These are phyloP conservation scores for Yarrowia sp. DNA, from an alignment of 805 yeast genomes.

Conservation along the genomic window DNA sequence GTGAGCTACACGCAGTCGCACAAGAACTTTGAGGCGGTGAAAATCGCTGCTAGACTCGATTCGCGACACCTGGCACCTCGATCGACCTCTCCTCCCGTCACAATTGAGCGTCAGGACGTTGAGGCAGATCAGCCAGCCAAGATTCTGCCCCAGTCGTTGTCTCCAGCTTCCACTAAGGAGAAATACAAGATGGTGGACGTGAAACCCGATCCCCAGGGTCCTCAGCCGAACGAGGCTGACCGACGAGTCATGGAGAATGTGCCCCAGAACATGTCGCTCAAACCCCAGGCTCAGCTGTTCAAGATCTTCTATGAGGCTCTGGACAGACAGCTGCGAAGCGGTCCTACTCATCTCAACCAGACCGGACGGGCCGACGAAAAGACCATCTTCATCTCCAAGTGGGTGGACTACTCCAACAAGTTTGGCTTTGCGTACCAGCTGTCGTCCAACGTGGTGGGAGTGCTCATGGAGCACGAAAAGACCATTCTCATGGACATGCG, in stretches of 20 bases:
- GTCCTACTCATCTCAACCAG: not conserved
- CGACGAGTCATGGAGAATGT: conserved; percentile 30
- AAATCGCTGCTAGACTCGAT: conserved; percentile 65
- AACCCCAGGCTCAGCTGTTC: conserved; percentile 14
- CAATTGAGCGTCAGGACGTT: conserved; percentile 48
- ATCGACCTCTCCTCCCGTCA: conserved; percentile 40
- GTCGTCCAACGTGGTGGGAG: conserved; percentile 89
- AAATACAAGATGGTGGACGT: conserved; percentile 66
- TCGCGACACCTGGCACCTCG: conserved; percentile 18
- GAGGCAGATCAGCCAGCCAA: conserved; percentile 54
- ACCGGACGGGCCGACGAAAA: conserved; percentile 5
- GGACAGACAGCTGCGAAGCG: conserved; percentile 16
- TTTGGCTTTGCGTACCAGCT: conserved; percentile 95
- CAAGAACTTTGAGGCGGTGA: conserved; percentile 69
- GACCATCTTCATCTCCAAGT: conserved; percentile 73
- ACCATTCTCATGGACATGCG: conserved; percentile 72
- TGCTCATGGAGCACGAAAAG: conserved; percentile 82
- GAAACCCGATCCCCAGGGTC: conserved; percentile 27
- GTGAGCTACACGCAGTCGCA: conserved; percentile 53
- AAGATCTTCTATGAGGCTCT: conserved; percentile 19
- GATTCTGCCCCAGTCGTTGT: conserved; percentile 84
- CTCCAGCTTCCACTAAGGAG: conserved; percentile 89
- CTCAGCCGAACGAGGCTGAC: conserved; percentile 6
- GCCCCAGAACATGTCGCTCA: conserved; percentile 22
- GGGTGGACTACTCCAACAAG: conserved; percentile 97